Evolutionary conservation across 139 green algal species (phyloP).

Genomic region (Coelastrella sp.): DNA sequence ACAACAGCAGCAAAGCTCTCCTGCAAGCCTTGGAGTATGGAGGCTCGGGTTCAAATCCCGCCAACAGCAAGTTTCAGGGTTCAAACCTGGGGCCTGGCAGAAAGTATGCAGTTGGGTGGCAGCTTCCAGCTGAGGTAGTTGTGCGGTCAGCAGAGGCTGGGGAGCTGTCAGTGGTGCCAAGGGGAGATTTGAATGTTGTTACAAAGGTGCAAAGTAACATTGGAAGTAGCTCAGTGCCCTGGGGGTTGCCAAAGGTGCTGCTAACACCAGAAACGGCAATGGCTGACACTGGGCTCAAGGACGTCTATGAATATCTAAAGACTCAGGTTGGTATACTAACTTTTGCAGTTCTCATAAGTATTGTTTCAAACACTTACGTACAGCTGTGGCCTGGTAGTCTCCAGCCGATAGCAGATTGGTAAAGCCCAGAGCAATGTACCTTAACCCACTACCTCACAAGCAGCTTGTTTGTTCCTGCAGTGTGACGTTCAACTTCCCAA

Average conservation of each 20-base stretch:
- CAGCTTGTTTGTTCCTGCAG: neutral
- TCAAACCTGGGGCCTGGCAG: neutral
- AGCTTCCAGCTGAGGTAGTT: neutral
- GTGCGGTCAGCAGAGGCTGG: neutral
- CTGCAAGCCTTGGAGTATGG: neutral
- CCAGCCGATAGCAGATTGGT: too few species aligned
- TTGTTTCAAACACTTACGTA: too few species aligned
- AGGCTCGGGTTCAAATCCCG: neutral
- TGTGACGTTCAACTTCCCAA: constrained; percentile 2
- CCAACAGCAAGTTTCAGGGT: neutral
- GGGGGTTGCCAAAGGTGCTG: constrained; percentile 8
- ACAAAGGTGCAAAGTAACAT: neutral
- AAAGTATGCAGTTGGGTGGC: constrained; percentile 5
- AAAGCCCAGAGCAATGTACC: too few species aligned
- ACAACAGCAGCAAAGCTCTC: neutral
- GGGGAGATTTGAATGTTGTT: neutral
- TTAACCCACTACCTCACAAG: too few species aligned
- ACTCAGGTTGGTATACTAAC: constrained; percentile 6
- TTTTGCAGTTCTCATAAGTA: neutral
- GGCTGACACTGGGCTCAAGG: constrained; percentile 9
- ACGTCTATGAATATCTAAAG: constrained; percentile 14
- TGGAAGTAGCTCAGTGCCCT: neutral
- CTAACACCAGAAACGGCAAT: neutral
- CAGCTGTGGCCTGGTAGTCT: too few species aligned
- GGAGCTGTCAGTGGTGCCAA: neutral